Percentiles rank a stretch among this genome's conserved stretches.
Conservation (phyloP, 2,329 filamentous ascomycete species). For the Dothistroma pini region DNA sequence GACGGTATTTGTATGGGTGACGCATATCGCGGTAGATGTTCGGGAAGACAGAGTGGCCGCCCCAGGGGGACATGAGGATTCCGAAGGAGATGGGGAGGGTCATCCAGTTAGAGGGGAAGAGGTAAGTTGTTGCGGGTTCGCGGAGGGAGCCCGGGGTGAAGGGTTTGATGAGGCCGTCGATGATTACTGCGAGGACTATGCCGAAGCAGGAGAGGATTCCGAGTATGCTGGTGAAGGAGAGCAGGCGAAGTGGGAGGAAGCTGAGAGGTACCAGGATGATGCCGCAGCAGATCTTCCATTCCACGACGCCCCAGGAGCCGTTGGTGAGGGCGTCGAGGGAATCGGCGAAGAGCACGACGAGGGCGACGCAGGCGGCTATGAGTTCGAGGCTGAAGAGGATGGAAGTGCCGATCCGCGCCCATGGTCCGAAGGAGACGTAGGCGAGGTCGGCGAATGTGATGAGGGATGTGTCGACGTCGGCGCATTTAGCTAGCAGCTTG, state of each 20-base stretch:
- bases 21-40: slow-evolving; percentile 78
- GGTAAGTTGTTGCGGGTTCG: slow-evolving; percentile 72
- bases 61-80: slow-evolving; percentile 79
- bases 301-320: slow-evolving; percentile 56
- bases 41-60: slow-evolving; percentile 72
- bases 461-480: slow-evolving; percentile 77
- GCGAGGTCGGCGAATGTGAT: slow-evolving; percentile 95
- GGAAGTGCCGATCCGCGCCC: slow-evolving; percentile 76
- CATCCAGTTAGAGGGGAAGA: slow-evolving; percentile 82
- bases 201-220: slow-evolving; percentile 88
- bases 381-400: slow-evolving; percentile 85
- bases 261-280: slow-evolving; percentile 74
- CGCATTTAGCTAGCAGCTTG: slow-evolving; percentile 77
- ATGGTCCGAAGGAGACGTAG: slow-evolving; percentile 81
- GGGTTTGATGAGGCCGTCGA: slow-evolving; percentile 83
- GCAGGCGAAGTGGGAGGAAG: slow-evolving; percentile 74
- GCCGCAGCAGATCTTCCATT: slow-evolving; percentile 85
- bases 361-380: slow-evolving; percentile 80
- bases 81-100: slow-evolving; percentile 86
- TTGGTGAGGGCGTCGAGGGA: slow-evolving; percentile 77
- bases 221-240: slow-evolving; percentile 88
- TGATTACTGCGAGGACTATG: slow-evolving; percentile 78
- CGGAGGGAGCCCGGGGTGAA: slow-evolving; percentile 76
- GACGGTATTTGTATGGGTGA: slow-evolving; percentile 75
- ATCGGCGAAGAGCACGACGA: slow-evolving; percentile 94